Conservation (phyloP, 2,329 filamentous ascomycete genomes). For the Chaetoscypha palmicola region DNA sequence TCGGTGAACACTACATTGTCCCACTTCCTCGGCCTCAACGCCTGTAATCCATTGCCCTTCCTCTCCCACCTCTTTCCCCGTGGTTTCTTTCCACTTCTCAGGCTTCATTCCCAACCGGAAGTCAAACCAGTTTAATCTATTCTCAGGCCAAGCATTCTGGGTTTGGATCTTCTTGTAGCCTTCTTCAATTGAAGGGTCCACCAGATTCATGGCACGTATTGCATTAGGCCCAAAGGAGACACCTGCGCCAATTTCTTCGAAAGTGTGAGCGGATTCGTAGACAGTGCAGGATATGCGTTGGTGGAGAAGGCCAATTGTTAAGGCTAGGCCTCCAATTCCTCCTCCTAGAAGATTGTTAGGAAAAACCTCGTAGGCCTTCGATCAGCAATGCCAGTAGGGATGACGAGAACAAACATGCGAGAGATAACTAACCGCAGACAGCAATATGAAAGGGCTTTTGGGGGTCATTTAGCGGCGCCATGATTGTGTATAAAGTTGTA, state of each 20-base stretch:
- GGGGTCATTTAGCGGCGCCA: slow-evolving; percentile 14
- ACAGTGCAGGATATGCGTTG: slow-evolving; percentile 26
- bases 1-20: slow-evolving; percentile 26
- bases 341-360: slow-evolving; percentile 16
- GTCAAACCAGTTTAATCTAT: slow-evolving; percentile 26
- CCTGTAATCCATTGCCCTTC: slow-evolving; percentile 16
- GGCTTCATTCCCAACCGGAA: slow-evolving; percentile 24
- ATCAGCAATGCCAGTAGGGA: no score
- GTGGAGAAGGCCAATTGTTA: slow-evolving; percentile 27
- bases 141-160: slow-evolving; percentile 20
- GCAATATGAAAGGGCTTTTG: slow-evolving; percentile 28
- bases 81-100: slow-evolving; percentile 15
- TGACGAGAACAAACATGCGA: no score
- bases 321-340: slow-evolving; percentile 28
- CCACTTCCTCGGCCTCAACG: slow-evolving; percentile 18
- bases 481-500: background rate
- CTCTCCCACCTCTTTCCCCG: slow-evolving; percentile 14
- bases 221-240: slow-evolving; percentile 30
- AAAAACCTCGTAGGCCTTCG: no score
- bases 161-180: slow-evolving; percentile 24
- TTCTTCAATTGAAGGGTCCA: slow-evolving; percentile 24
- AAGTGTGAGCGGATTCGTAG: slow-evolving; percentile 28
- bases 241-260: slow-evolving; percentile 30
- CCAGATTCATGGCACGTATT: slow-evolving; percentile 25
- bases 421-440: slow-evolving; percentile 21